Base-by-base conservation (phyloP, 2,329 filamentous ascomycete genomes). In the Dactylellina leptospora region DNA sequence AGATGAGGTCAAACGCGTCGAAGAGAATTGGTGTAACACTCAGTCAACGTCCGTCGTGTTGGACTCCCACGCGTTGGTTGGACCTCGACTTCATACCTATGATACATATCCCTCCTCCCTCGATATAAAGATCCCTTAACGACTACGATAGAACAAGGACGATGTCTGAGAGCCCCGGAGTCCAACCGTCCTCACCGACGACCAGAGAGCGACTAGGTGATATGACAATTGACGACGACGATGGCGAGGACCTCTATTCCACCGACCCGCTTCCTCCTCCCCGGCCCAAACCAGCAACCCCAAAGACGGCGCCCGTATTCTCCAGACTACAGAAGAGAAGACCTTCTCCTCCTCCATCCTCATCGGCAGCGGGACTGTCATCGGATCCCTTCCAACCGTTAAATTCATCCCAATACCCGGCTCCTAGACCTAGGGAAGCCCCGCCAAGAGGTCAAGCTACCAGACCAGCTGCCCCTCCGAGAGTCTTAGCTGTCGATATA, bases 401-500 rank as follows among this genome's bases (percentile, higher is more conserved):
- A 30, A 60, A 66, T 51, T 73, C 69, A 8, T 73, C 69, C 1
- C 69, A 73, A 48, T 64, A 66, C 25, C 69, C 60, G 23, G 69
- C 59, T 66, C 60, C 69, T 2, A 61, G 69, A 30, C 23, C 48
- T 45, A 60, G 69, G 22, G 60, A 64, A 40, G 60, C 69, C 5
- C 54, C 69, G 9, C 69, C 59, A 18, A 53, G 53, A 28, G 60
- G 59, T n/a, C 66, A 61, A 45, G 48, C 59, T 25, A 44, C 53
- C 53, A 66, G 73, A 62, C 53, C 70, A 3, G 48, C 56, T 30
- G 58, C 75, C 18, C 75, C 77, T 76, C 77, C 78, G 73, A 77
- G 78, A 4, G 90, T 97, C 50, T 84, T 99, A 1, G 92, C 95
- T 2, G 95, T 99, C 64, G 84, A 96, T 33, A 87, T 99, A 3